Conservation (phyloP, 495 filamentous ascomycete species). For the Zalerion maritima region DNA sequence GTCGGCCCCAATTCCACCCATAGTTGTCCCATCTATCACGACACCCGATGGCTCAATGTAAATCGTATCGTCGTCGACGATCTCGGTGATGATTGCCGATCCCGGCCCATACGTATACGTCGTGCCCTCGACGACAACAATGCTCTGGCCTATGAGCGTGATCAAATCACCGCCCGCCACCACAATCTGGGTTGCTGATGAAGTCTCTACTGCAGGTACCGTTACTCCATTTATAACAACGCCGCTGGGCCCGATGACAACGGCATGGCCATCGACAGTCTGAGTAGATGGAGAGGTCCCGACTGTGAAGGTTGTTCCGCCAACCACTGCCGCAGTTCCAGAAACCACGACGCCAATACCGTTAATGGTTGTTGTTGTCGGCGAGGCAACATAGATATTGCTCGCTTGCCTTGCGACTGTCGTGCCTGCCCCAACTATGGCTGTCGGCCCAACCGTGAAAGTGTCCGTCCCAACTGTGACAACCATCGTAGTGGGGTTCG, state of each 20-base stretch:
- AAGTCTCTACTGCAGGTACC: slow-evolving; percentile 15
- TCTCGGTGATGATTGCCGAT: slow-evolving; percentile 2
- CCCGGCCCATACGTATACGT: slow-evolving; percentile 18
- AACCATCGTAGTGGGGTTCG: slow-evolving; percentile 19
- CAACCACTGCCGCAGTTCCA: slow-evolving; percentile 28
- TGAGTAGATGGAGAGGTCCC: slow-evolving; percentile 16
- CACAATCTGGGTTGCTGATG: slow-evolving; percentile 24
- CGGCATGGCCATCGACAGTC: slow-evolving; percentile 26
- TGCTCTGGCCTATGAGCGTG: slow-evolving; percentile 28
- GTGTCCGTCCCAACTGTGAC: slow-evolving; percentile 22
- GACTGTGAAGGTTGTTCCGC: slow-evolving; percentile 29
- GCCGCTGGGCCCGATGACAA: slow-evolving; percentile 31
- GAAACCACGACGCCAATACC: slow-evolving; percentile 26
- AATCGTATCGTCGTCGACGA: slow-evolving; percentile 28
- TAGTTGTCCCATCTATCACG: slow-evolving; percentile 20
- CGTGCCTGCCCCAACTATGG: slow-evolving; percentile 23
- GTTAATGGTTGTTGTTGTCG: slow-evolving; percentile 22
- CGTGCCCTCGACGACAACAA: slow-evolving; percentile 26
- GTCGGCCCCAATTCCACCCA: slow-evolving; percentile 22
- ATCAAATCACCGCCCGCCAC: slow-evolving; percentile 31
- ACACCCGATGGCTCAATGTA: slow-evolving; percentile 33
- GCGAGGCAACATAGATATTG: slow-evolving; percentile 12
- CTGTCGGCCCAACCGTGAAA: slow-evolving; percentile 28
- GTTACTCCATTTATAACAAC: slow-evolving; percentile 19
- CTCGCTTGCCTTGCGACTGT: slow-evolving; percentile 22